phyloP scores from a whole-genome alignment of 345 rosid species.

The Tarenaya hassleriana region DNA sequence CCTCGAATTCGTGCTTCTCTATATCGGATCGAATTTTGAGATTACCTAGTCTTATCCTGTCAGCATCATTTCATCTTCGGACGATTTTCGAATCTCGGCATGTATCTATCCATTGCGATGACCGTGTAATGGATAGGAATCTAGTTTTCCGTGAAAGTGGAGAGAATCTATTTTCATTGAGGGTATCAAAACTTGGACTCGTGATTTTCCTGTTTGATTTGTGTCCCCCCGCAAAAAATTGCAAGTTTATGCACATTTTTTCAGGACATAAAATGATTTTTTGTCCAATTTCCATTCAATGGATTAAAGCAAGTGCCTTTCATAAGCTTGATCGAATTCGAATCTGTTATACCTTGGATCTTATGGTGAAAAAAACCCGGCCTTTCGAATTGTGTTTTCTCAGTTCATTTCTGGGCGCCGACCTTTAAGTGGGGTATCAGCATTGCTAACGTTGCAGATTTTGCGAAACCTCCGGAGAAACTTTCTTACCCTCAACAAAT shows the following conservation, averaged over 20 bases:
- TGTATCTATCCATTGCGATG: background rate
- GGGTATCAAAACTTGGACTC: background rate
- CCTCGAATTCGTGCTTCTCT: background rate
- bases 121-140: background rate
- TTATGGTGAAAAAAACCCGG: background rate
- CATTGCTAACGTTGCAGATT: conserved; percentile 83
- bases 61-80: background rate
- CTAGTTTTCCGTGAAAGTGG: too few relatives aligned
- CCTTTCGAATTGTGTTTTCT: background rate
- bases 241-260: too few relatives aligned
- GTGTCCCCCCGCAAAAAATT: background rate
- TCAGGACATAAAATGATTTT: too few relatives aligned
- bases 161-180: background rate
- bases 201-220: background rate
- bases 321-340: background rate
- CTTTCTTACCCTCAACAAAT: conserved; percentile 87
- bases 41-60: background rate
- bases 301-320: background rate
- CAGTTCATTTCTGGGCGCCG: conserved; percentile 81
- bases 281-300: background rate
- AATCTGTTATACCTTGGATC: background rate
- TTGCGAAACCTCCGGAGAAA: conserved; percentile 69
- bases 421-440: conserved; percentile 95
- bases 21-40: background rate
- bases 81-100: background rate